Conservation (phyloP, 2,329 filamentous ascomycete species). For the Clarireedia paspali region DNA sequence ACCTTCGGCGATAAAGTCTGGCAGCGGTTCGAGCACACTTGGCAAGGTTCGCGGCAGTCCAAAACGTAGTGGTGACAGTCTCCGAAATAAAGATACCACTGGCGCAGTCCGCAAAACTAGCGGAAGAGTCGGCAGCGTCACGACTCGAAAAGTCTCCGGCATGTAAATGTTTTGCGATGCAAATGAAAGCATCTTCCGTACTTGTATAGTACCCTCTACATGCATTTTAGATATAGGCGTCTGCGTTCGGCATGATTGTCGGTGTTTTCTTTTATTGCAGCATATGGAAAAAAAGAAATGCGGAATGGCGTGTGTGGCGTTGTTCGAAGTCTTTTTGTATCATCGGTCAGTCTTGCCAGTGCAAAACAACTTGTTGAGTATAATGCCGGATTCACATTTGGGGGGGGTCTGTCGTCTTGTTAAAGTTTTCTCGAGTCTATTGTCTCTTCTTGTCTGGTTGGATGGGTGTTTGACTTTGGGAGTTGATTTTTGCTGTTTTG, state of each 20-base stretch:
- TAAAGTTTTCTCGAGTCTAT: not conserved
- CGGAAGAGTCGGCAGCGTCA: constrained; percentile 55
- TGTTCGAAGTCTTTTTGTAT: constrained; percentile 1
- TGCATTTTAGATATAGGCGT: constrained; percentile 8
- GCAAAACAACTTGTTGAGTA: constrained; percentile 6
- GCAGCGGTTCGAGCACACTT: constrained; percentile 39
- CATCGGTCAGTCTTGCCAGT: constrained; percentile 4
- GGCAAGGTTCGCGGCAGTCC: constrained; percentile 56
- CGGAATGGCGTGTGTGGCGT: constrained; percentile 5
- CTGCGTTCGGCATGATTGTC: constrained; percentile 3
- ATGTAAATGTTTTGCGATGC: constrained; percentile 18
- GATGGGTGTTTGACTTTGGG: not conserved
- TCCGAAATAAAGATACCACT: constrained; percentile 43
- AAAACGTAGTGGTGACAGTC: constrained; percentile 43
- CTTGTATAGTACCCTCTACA: constrained; percentile 21
- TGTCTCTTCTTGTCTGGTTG: constrained; percentile 2
- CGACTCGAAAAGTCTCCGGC: constrained; percentile 30
- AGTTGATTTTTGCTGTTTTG: not conserved
- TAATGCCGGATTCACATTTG: constrained; percentile 1
- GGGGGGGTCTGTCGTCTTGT: not conserved
- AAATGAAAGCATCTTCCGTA: constrained; percentile 19
- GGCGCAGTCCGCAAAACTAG: constrained; percentile 56
- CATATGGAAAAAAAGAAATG: constrained; percentile 6
- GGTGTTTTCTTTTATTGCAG: not conserved
- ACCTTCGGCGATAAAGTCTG: constrained; percentile 48